These are phyloP conservation scores for Spatholobus suberectus DNA, from an alignment of 306 rosid species.

Conservation along the genomic window DNA sequence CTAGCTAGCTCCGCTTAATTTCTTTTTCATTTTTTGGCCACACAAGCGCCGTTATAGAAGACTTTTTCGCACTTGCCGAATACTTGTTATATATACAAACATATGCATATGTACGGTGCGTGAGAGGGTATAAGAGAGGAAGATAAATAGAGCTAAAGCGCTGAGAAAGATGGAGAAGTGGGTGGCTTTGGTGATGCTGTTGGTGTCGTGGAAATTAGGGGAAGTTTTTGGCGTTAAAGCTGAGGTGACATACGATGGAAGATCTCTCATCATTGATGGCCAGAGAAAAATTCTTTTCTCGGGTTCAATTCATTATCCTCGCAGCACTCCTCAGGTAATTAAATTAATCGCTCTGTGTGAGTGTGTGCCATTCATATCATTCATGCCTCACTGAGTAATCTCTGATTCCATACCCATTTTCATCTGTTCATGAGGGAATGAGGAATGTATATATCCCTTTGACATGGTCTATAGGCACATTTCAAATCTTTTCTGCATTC, in stretches of 20 bases:
- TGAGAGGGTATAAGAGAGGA: neutral
- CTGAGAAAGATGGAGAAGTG: constrained; percentile 37
- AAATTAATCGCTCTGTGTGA: neutral
- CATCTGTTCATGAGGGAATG: no score
- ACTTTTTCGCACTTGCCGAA: neutral
- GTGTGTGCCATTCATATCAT: neutral
- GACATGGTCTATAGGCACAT: neutral
- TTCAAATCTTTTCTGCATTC: constrained; percentile 13
- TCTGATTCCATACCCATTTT: no score
- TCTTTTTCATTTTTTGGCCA: neutral
- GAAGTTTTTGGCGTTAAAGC: neutral
- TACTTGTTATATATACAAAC: neutral
- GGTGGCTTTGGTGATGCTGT: constrained; percentile 30
- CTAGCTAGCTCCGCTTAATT: neutral
- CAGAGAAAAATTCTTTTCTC: constrained; percentile 71
- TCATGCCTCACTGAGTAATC: no score
- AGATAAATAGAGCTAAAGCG: neutral
- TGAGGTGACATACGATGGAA: constrained; percentile 69
- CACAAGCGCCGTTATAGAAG: neutral
- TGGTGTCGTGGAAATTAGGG: neutral
- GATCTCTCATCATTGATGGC: constrained; percentile 81
- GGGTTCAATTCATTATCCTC: constrained; percentile 89
- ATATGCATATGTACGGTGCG: neutral
- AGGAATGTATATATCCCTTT: no score
- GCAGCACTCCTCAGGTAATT: constrained; percentile 82